Base-by-base conservation (phyloP, 768 basidiomycete species). In the Crassisporium funariophilum region DNA sequence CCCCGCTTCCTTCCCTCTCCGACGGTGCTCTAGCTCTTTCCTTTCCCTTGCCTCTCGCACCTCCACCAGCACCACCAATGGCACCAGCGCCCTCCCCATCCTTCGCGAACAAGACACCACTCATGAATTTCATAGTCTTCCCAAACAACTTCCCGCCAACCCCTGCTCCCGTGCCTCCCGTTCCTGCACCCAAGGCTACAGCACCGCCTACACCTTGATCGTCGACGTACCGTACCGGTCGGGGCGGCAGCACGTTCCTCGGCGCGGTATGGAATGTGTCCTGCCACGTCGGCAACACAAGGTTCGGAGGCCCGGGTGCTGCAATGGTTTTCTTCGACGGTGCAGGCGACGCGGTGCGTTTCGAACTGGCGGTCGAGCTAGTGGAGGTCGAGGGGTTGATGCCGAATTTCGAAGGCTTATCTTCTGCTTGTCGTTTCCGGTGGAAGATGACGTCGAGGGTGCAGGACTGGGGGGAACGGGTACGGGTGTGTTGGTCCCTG, bases 221-320 rank as follows among this genome's bases (percentile, higher is more conserved):
- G 35, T 34, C 33, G 12, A 29, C 5, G 4, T 37, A 52, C 27
- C 29, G 53, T 34, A 53, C 35, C 7, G 47, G 36, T 5, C 31
- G n/a, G n/a, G 55, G 62, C 1, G 68, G 67, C 9, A 73, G 47
- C 6, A 55, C 69, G 13, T 78, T 84, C 13, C 95, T 75, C 0
- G 95, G 95, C 0, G 83, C 73, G 0, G 81, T 69, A 47, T 81
- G 73, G 66, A 99, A 99, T 0, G 84, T 91, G 55, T 94, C 89
- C 4, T 75, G 68, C 84, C 95, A 99, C 1, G 88, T 84, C 0
- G 95, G 95, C 4, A 97, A 74, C 8, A 98, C 84, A 29, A 94
- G 79, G 60, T 97, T 97, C 0, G 88, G 85, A 16, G 70, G 66
- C 12, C 78, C 68, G 4, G 75, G 66, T 1, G 63, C 48, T 12